Conservation (phyloP, 257 asterid genomes). For the Perilla frutescens region DNA sequence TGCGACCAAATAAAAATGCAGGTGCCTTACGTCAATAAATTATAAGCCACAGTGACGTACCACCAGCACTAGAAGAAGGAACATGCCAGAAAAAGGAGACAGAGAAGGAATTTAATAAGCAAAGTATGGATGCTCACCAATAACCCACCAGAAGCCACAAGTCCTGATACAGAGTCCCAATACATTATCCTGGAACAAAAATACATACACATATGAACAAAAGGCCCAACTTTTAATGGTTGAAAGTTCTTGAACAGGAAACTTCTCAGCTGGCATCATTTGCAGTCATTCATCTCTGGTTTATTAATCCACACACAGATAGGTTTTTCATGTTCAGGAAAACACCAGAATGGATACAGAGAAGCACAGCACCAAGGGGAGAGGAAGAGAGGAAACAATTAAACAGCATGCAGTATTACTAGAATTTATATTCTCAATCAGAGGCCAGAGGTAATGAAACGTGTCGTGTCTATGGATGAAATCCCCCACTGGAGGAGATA, state of each 20-base stretch:
- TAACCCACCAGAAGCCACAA: slow-evolving; percentile 89
- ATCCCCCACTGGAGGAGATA: slow-evolving; percentile 12
- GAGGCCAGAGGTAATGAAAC: slow-evolving; percentile 5
- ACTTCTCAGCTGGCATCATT: slow-evolving; percentile 4
- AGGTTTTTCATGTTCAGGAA: slow-evolving; percentile 7
- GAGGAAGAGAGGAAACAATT: not conserved
- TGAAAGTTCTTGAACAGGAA: slow-evolving; percentile 22
- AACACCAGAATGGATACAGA: not conserved
- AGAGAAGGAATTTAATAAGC: not conserved
- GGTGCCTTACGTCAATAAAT: not conserved
- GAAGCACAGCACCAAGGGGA: not conserved
- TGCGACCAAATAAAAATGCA: slow-evolving; percentile 1
- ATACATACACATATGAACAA: slow-evolving; percentile 21
- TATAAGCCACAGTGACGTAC: slow-evolving; percentile 3
- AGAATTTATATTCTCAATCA: not conserved
- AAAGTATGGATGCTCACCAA: slow-evolving; percentile 65
- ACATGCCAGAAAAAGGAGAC: not conserved
- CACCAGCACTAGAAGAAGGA: slow-evolving; percentile 5
- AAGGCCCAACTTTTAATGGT: slow-evolving; percentile 16
- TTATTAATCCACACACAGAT: slow-evolving; percentile 9
- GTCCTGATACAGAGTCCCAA: slow-evolving; percentile 85
- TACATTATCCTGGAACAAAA: slow-evolving; percentile 75
- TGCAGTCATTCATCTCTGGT: slow-evolving; percentile 21
- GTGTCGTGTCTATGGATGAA: not conserved
- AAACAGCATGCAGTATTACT: slow-evolving; percentile 14